Evolutionary conservation across 1,284 basidiomycete genomes (phyloP), one percentile per base, ranked within the genome.

Genomic region (Athelia psychrophila): DNA sequence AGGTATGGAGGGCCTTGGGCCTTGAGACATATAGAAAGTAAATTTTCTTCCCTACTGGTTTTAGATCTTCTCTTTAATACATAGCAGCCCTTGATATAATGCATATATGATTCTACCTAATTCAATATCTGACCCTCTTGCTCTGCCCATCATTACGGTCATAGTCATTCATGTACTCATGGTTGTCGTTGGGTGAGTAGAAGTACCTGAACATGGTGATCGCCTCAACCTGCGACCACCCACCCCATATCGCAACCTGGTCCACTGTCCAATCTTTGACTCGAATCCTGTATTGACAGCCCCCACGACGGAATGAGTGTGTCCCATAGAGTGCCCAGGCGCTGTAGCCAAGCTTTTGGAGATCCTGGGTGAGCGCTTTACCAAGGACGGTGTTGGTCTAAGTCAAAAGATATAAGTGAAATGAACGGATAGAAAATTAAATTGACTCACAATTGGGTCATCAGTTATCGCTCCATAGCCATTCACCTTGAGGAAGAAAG

Each of bases 101-200:
- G n/a, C n/a, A n/a, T n/a, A n/a, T n/a, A n/a, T n/a, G n/a, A n/a
- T n/a, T n/a, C n/a, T n/a, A n/a, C n/a, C n/a, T n/a, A 35, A n/a
- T 35, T 35, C n/a, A 35, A 35, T 35, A 35, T 35, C 33, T 35
- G 12, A 35, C 33, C n/a, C 33, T 35, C 33, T 35, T 44, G n/a
- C n/a, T n/a, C n/a, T n/a, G n/a, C n/a, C n/a, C n/a, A n/a, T n/a
- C n/a, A 23, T 42, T 42, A n/a, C 24, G 19, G n/a, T 46, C 44
- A 27, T 46, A 46, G 8, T 46, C 44, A 24, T 6, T 27, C 54
- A 61, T 56, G 46, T 50, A 51, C 46, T 61, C 55, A 49, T 63
- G 61, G 48, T 63, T 63, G 56, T 63, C 60, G 27, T 61, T 58
- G 3, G 60, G 60, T 12, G 61, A 63, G 44, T 56, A 61, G 46